Evolutionary conservation across 306 rosid genomes (phyloP).

Genomic region (Parietaria judaica): DNA sequence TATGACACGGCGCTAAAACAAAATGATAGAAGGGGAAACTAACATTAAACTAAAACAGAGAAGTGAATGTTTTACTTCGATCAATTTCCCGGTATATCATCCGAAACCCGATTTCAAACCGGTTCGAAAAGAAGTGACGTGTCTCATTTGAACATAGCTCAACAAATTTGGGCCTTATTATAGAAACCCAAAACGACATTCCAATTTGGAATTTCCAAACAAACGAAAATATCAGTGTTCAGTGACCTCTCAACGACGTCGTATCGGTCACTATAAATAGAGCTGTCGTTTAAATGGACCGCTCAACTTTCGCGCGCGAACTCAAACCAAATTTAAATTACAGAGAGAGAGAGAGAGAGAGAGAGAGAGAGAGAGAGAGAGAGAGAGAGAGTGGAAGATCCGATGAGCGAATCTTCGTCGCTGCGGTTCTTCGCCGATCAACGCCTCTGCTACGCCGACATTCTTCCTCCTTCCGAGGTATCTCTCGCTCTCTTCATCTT

Average conservation of each 20-base stretch:
- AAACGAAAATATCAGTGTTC: no score
- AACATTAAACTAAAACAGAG: no score
- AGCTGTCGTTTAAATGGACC: neutral
- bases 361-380: constrained; percentile 21
- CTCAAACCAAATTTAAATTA: neutral
- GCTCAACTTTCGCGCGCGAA: neutral
- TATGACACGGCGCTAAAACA: no score
- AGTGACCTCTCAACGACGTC: neutral
- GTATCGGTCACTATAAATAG: neutral
- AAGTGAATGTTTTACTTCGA: no score
- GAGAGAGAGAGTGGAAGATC: constrained; percentile 36
- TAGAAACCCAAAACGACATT: neutral
- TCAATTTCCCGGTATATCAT: no score
- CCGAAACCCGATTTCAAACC: no score
- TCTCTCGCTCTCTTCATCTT: neutral
- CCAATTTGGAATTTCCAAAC: neutral
- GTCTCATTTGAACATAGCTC: no score
- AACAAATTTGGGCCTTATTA: no score
- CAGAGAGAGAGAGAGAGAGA: neutral
- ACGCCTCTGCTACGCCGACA: constrained; percentile 63
- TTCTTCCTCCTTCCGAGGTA: constrained; percentile 51
- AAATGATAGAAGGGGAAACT: no score
- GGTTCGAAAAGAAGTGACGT: no score
- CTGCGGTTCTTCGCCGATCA: constrained; percentile 77
- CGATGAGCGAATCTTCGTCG: constrained; percentile 21